A percentile compares a stretch with the other conserved stretches of the same genome.
phyloP scores from a whole-genome alignment of 139 green algal genomes.

The Auxenochlorella pyrenoidosa region DNA sequence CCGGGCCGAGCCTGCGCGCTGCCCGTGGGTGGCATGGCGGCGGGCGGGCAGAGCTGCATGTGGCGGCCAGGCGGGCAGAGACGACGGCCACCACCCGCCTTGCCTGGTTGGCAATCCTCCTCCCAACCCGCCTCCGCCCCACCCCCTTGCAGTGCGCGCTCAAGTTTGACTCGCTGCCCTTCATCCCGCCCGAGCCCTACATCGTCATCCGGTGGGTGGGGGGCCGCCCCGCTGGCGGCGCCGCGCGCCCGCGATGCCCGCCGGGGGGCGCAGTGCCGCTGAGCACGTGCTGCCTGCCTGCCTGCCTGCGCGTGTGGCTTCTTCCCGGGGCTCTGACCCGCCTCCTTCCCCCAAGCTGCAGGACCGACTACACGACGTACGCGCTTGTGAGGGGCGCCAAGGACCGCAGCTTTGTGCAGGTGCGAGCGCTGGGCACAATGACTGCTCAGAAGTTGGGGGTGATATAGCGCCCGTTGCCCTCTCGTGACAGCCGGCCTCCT shows the following conservation, averaged over 20 bases:
- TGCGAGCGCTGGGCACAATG: too few species aligned
- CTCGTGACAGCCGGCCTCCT: too few species aligned
- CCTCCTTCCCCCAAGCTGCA: neutral
- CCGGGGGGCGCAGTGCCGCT: too few species aligned
- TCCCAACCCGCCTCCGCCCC: neutral
- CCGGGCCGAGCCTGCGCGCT: too few species aligned
- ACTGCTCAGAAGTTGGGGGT: too few species aligned
- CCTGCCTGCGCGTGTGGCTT: neutral
- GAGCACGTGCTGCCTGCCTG: neutral
- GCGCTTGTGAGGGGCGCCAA: conserved; percentile 58
- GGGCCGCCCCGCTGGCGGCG: too few species aligned
- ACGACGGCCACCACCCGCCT: too few species aligned
- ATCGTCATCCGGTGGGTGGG: neutral
- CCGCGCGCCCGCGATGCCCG: too few species aligned
- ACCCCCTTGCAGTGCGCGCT: conserved; percentile 47
- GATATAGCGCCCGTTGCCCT: too few species aligned
- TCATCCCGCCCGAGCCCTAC: conserved; percentile 51
- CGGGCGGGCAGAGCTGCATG: too few species aligned
- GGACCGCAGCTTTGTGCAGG: conserved; percentile 60
- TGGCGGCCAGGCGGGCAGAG: too few species aligned
- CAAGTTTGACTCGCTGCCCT: conserved; percentile 59
- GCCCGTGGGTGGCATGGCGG: conserved; percentile 40
- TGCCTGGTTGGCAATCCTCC: too few species aligned
- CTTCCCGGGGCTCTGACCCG: neutral
- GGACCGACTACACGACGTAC: conserved; percentile 63